These are phyloP conservation scores for Gamarada debralockiae DNA, from an alignment of 495 filamentous ascomycete genomes.

Conservation along the genomic window DNA sequence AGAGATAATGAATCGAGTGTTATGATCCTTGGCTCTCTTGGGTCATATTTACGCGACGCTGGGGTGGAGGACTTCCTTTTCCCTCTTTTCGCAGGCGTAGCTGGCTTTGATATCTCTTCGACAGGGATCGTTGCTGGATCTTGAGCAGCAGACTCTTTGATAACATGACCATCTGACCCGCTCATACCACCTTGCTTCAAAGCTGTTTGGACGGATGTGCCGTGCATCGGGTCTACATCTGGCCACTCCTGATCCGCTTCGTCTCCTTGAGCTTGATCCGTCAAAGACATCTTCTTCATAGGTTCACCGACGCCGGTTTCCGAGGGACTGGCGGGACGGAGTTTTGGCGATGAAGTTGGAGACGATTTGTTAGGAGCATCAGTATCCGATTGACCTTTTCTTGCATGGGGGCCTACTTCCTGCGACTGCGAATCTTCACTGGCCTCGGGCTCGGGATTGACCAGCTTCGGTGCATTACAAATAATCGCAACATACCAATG, in stretches of 20 bases:
- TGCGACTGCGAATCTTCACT: neutral
- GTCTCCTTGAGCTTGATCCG: neutral
- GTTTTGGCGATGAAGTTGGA: neutral
- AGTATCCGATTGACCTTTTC: neutral
- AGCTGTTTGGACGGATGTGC: neutral
- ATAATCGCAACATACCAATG: slow-evolving; percentile 98
- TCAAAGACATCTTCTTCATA: neutral
- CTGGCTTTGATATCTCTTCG: neutral
- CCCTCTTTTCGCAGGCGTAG: slow-evolving; percentile 10
- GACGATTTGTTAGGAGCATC: neutral
- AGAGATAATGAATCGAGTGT: slow-evolving; percentile 80
- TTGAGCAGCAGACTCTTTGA: neutral
- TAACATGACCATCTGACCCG: neutral
- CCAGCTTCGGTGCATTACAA: slow-evolving; percentile 69
- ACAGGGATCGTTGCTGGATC: neutral
- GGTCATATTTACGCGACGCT: slow-evolving; percentile 28
- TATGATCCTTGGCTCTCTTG: slow-evolving; percentile 63
- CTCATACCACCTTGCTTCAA: neutral
- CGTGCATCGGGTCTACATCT: too few relatives aligned
- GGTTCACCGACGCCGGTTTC: neutral
- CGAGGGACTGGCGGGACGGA: neutral
- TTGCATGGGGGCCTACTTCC: neutral
- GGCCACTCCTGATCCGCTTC: neutral
- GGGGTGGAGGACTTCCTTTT: slow-evolving; percentile 16
- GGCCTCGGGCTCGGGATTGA: slow-evolving; percentile 33